These are phyloP conservation scores for Casaregolazyma suthepensis DNA, from an alignment of 1,139 yeast genomes.

Conservation along the genomic window DNA sequence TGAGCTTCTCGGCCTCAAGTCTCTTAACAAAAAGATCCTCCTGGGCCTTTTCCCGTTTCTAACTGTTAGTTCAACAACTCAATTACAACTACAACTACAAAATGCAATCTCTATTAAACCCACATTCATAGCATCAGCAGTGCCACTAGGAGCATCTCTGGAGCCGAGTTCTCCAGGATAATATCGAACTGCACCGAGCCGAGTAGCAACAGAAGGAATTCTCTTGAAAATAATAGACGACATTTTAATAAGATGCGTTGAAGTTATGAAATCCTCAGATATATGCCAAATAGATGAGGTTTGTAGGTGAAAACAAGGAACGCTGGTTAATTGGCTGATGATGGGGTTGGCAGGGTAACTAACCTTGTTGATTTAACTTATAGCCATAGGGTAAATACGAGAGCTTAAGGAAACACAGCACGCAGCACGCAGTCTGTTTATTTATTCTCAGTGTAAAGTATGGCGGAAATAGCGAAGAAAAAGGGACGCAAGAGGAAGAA, in stretches of 20 bases:
- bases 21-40: slow-evolving; percentile 61
- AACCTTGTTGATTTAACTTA: not conserved
- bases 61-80: slow-evolving; percentile 8
- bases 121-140: slow-evolving; percentile 9
- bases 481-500: slow-evolving; percentile 12
- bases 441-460: not conserved
- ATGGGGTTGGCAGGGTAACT: not conserved
- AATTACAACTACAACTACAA: not conserved
- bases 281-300: not conserved
- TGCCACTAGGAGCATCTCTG: slow-evolving; percentile 6
- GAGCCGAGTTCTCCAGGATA: slow-evolving; percentile 10
- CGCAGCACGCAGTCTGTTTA: not conserved
- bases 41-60: slow-evolving; percentile 66
- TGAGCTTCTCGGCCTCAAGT: slow-evolving; percentile 58
- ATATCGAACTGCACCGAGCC: slow-evolving; percentile 4
- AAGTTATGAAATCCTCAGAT: too few species aligned
- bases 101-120: not conserved
- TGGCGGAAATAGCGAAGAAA: slow-evolving; percentile 7
- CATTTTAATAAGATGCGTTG: not conserved
- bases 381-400: not conserved
- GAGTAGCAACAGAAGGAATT: slow-evolving; percentile 4
- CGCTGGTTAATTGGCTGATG: not conserved
- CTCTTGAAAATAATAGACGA: slow-evolving; percentile 8
- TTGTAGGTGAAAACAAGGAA: not conserved
- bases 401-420: too few species aligned